Conservation (phyloP, 1,284 basidiomycete genomes). For the Coniferiporia weirii region DNA sequence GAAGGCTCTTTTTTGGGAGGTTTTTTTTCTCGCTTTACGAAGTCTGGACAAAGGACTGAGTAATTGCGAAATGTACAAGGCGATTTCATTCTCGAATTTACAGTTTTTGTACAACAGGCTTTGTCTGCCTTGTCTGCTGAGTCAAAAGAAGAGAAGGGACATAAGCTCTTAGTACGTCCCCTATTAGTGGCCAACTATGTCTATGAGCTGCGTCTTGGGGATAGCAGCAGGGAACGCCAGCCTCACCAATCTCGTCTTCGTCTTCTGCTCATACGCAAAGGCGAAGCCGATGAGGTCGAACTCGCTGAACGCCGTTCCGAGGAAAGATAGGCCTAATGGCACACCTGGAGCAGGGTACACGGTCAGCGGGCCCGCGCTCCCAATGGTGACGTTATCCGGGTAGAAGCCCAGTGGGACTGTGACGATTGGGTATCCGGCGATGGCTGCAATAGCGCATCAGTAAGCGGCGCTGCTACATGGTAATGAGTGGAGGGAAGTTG, state of each 20-base stretch:
- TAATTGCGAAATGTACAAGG: neutral
- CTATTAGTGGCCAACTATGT: slow-evolving; percentile 33
- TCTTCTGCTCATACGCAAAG: slow-evolving; percentile 64
- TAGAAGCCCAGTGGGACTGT: slow-evolving; percentile 33
- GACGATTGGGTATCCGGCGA: slow-evolving; percentile 56
- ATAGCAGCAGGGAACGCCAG: slow-evolving; percentile 52
- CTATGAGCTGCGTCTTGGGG: slow-evolving; percentile 54
- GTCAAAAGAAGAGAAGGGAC: neutral
- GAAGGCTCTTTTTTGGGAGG: neutral
- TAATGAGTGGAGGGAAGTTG: neutral
- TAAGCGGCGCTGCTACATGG: neutral
- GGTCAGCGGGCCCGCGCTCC: slow-evolving; percentile 37
- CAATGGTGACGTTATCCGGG: slow-evolving; percentile 30
- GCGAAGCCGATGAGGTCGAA: slow-evolving; percentile 53
- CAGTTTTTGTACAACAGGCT: no score
- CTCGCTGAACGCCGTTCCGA: slow-evolving; percentile 61
- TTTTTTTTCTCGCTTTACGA: no score
- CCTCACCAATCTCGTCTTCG: slow-evolving; percentile 45
- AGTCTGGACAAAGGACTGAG: neutral
- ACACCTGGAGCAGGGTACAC: slow-evolving; percentile 52
- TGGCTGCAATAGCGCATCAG: slow-evolving; percentile 31
- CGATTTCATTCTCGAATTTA: neutral
- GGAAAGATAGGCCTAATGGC: slow-evolving; percentile 60
- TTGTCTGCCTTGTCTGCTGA: neutral
- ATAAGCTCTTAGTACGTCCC: slow-evolving; percentile 1